Evolutionary conservation across 768 basidiomycete species (phyloP).

Genomic region (Lentinula sp.): DNA sequence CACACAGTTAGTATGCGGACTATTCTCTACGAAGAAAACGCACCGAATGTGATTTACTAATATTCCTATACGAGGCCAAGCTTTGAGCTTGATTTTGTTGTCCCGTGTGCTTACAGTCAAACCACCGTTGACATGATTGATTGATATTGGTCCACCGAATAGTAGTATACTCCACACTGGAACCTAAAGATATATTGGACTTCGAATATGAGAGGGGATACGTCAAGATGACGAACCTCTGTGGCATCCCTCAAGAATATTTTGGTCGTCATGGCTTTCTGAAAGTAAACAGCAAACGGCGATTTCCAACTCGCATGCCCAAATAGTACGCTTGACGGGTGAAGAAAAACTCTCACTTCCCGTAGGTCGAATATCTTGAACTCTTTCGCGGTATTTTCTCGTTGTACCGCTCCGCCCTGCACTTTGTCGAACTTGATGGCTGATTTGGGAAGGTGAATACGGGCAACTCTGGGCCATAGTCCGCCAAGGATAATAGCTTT

Average conservation of each 20-base stretch:
- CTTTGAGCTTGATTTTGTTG: conserved; percentile 54
- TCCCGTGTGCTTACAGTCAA: conserved; percentile 54
- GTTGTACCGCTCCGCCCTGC: conserved; percentile 75
- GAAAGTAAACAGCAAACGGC: conserved; percentile 80
- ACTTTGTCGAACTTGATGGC: conserved; percentile 82
- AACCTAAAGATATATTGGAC: conserved; percentile 37
- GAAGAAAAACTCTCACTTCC: conserved; percentile 64
- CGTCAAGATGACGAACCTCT: conserved; percentile 45
- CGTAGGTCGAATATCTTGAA: conserved; percentile 76
- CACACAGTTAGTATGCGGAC: not conserved
- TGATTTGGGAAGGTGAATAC: conserved; percentile 65
- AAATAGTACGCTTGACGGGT: conserved; percentile 81
- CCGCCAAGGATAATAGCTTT: conserved; percentile 85
- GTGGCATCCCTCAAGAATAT: conserved; percentile 84
- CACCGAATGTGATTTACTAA: conserved; percentile 83
- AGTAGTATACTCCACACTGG: conserved; percentile 82
- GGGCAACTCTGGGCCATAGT: conserved; percentile 79
- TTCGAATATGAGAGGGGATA: not conserved
- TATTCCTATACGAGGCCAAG: conserved; percentile 88
- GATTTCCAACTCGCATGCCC: conserved; percentile 64
- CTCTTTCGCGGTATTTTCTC: conserved; percentile 80
- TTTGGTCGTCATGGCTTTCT: conserved; percentile 77
- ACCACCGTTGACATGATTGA: conserved; percentile 80
- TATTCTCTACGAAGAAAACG: conserved; percentile 10
- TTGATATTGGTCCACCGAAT: conserved; percentile 74